phyloP scores from a whole-genome alignment of 1,284 basidiomycete genomes.

The Melampsora larici-populina region DNA sequence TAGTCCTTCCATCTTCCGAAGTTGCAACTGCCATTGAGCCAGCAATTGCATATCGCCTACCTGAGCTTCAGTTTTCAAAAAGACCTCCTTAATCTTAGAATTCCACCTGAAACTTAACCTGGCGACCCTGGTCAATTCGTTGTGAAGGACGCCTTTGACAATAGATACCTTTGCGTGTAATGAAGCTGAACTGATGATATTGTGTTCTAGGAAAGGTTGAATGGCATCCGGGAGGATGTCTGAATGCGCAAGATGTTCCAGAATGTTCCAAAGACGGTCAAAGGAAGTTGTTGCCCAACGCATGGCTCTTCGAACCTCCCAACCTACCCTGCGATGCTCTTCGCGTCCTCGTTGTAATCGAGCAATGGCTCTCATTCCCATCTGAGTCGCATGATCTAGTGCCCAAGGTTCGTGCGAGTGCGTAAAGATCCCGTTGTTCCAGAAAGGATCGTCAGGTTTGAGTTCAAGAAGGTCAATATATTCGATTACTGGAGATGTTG shows the following conservation, averaged over 20 bases:
- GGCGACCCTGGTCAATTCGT: constrained; percentile 6
- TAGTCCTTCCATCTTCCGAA: no score
- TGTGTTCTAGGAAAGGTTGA: background rate
- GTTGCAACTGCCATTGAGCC: background rate
- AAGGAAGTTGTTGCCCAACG: background rate
- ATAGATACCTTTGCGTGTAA: background rate
- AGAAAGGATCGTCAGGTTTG: no score
- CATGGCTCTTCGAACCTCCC: constrained; percentile 4
- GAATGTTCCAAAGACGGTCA: background rate
- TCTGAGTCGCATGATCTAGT: constrained; percentile 9
- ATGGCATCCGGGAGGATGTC: background rate
- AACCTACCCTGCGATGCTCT: background rate
- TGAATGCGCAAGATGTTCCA: background rate
- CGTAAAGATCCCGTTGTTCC: background rate
- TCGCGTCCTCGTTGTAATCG: background rate
- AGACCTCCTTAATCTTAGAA: background rate
- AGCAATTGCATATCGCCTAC: background rate
- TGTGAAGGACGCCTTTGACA: constrained; percentile 10
- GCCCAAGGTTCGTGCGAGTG: constrained; percentile 18
- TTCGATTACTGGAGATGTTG: background rate
- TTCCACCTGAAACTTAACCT: background rate
- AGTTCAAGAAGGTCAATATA: background rate
- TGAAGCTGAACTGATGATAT: background rate
- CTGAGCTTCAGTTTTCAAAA: background rate
- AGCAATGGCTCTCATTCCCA: constrained; percentile 11